phyloP scores from a whole-genome alignment of 257 asterid genomes.

The Leptodermis oblonga region DNA sequence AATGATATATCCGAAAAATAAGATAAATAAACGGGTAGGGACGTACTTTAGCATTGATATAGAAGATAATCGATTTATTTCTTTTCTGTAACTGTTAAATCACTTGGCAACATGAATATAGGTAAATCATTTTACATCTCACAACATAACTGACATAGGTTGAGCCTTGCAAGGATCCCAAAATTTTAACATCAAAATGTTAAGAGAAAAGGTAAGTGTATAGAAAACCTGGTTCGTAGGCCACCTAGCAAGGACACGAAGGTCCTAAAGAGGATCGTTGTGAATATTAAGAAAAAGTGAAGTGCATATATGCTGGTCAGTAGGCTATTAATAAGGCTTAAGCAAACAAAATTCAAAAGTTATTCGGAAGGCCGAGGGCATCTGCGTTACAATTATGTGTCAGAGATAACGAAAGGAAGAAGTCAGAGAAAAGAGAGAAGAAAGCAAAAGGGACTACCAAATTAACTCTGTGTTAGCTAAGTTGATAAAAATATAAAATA shows the following conservation, averaged over 20 bases:
- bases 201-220: background rate
- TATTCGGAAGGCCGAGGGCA: background rate
- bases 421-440: background rate
- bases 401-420: background rate
- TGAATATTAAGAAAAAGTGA: background rate
- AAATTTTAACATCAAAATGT: background rate
- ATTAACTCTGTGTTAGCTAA: background rate
- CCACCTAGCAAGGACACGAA: background rate
- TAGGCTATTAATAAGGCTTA: background rate
- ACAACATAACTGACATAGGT: background rate
- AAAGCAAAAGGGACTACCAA: background rate
- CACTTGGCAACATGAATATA: no score
- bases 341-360: constrained; percentile 3
- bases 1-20: constrained; percentile 1
- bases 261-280: background rate
- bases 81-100: background rate
- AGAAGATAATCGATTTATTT: background rate
- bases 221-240: background rate
- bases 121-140: no score
- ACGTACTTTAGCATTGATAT: no score
- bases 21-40: background rate
- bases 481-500: background rate
- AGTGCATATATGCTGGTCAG: background rate
- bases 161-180: background rate
- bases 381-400: background rate